Evolutionary conservation across 257 asterid species (phyloP), one percentile per base, ranked within the genome.

Genomic region (Salvia miltiorrhiza): DNA sequence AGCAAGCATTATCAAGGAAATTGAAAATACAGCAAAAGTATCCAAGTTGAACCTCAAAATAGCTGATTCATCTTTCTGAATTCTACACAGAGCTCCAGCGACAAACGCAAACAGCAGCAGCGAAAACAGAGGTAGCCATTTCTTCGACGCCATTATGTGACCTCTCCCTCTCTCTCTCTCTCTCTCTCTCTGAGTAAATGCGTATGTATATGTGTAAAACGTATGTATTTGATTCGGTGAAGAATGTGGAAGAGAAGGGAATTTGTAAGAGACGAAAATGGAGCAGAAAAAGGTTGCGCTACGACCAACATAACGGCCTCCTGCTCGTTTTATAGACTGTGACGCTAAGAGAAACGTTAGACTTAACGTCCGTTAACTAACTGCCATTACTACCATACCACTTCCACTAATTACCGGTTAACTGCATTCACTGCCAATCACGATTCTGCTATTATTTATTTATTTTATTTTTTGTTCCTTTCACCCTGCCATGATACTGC

Each of bases 271-370:
- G 48, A 77, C 73, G 35, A 78, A 73, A 73, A 71, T 41, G 68
- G 59, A 49, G 80, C 56, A 73, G 72, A 79, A 60, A 61, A 77
- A 64, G 71, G 65, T 49, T 58, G 71, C 52, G 65, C 81, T 77
- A 57, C 74, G 77, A 75, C 85, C 84, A 75, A 81, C 73, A 81
- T 82, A 81, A 85, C 87, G 90, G 87, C 83, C 81, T 74, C 72
- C 73, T 40, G 50, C 35, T 60, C 62, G 17, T 85, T 84, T 73
- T 89, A 89, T 80, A 87, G 88, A 76, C 76, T 50, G 53, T 43
- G 59, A 49, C 73, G 39, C 28, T 57, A 53, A 11, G 13, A 12
- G 33, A 66, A 68, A 69, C 85, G 93, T 73, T 68, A 71, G 48
- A 7, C 7, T 52, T 82, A 69, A 90, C 93, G 90, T 72, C 82